Evolutionary conservation across 345 rosid genomes (phyloP).

Genomic region (Camelina hispida): DNA sequence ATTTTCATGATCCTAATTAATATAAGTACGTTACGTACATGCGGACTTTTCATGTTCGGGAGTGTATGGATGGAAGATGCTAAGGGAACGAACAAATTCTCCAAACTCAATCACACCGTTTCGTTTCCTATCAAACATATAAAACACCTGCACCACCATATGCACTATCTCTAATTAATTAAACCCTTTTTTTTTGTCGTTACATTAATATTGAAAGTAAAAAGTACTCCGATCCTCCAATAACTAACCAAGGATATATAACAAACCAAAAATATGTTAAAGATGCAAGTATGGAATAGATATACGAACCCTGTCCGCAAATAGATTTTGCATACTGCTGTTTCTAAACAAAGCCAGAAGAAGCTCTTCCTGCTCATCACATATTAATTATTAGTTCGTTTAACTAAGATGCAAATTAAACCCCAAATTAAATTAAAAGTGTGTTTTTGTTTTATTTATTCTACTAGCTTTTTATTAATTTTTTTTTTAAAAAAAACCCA

Average conservation of each 20-base stretch:
- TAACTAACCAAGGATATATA: too few species aligned
- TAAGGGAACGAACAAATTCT: constrained; percentile 72
- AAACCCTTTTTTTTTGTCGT: background rate
- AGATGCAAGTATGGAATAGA: background rate
- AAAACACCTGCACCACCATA: constrained; percentile 52
- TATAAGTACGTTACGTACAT: constrained; percentile 46
- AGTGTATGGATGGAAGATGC: constrained; percentile 74
- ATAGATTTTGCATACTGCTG: constrained; percentile 56
- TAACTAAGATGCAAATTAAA: background rate
- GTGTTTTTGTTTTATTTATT: background rate
- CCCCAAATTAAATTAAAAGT: background rate
- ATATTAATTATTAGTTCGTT: background rate
- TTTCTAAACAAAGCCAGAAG: constrained; percentile 66
- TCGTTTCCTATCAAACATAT: constrained; percentile 63
- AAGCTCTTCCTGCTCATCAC: constrained; percentile 66
- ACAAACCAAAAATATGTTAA: too few species aligned
- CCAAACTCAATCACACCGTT: constrained; percentile 70
- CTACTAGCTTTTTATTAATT: background rate
- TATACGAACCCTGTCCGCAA: constrained; percentile 40
- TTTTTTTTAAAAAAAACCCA: background rate
- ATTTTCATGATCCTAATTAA: background rate
- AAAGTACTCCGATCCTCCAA: too few species aligned
- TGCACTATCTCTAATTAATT: background rate
- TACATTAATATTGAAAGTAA: too few species aligned
- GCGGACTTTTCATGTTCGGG: constrained; percentile 56